Percentiles rank a stretch among this genome's conserved stretches.
Conservation (phyloP, 345 rosid species). For the Capsella bursapastoris region DNA sequence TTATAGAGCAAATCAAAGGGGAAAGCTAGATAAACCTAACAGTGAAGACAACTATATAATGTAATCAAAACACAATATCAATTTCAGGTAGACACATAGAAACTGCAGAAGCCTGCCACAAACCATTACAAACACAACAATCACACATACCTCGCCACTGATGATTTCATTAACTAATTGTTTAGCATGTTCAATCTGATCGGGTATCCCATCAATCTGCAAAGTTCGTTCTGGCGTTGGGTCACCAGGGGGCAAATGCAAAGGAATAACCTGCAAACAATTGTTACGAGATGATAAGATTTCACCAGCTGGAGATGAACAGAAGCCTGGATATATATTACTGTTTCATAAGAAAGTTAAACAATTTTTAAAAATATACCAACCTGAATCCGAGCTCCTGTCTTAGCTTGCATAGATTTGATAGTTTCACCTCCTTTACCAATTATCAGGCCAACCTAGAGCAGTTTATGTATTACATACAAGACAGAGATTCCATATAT, state of each 20-base stretch:
- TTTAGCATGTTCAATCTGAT: conserved; percentile 90
- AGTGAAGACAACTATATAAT: conserved; percentile 12
- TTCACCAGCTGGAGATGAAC: conserved; percentile 1
- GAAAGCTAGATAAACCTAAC: conserved; percentile 22
- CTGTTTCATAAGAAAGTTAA: neutral
- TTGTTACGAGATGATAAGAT: neutral
- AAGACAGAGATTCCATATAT: conserved; percentile 20
- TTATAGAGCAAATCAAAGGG: neutral
- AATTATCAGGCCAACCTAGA: conserved; percentile 98
- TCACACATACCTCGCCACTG: conserved; percentile 87
- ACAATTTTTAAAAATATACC: neutral
- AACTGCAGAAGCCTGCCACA: conserved; percentile 40
- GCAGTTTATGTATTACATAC: conserved; percentile 37
- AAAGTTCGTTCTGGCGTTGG: conserved; percentile 72
- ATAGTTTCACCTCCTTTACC: conserved; percentile 99
- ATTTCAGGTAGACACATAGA: conserved; percentile 22
- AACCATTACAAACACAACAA: conserved; percentile 41
- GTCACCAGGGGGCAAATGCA: conserved; percentile 98
- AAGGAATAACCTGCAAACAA: conserved; percentile 77
- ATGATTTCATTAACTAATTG: conserved; percentile 88
- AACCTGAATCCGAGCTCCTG: conserved; percentile 99
- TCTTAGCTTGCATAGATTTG: conserved; percentile 91
- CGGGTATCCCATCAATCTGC: conserved; percentile 89
- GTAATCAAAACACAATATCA: conserved; percentile 30
- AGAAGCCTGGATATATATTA: neutral